Evolutionary conservation across 352 stramenopile species (phyloP), one percentile per base, ranked within the genome.

Genomic region (Phytophthora boehmeriae): DNA sequence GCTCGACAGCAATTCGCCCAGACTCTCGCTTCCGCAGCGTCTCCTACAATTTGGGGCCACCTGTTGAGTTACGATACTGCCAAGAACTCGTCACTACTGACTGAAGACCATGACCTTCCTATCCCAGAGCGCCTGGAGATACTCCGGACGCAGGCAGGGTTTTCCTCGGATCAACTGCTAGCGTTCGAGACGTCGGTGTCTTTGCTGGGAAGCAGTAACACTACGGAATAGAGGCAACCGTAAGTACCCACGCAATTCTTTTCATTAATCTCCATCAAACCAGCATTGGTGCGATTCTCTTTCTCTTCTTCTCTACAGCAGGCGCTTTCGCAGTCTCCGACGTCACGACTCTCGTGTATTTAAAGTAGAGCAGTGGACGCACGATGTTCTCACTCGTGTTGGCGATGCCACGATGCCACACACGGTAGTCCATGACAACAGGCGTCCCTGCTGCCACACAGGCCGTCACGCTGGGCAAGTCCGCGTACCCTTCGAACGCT

Each of bases 391-490:
- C 63, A 16, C 68, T 82, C 23, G 61, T 63, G 52, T 93, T 93
- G 2, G 77, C 74, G 4, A 75, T 43, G 11, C 83, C 83, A 14
- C 83, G 83, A 36, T 93, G 83, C 83, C 83, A 93, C 17, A 91
- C 76, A 20, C 83, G 77, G 38, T 93, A 93, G 75, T 93, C 83
- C 83, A 92, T 93, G 47, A 85, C 35, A 1, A 91, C 42, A 0
- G 82, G 79, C 25, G 78, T 91, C 5, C 82, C 82, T 1, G 79
- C 81, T 19, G 65, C 39, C n/a, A 89, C 76, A 38, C 59, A 69
- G 10, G 78, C 66, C n/a, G 68, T 85, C 34, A 86, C 68, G 62
- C 81, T 89, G 16, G 72, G 59, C 8, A 90, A 47, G 41, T 86
- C 62, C 14, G 46, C 54, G 56, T 90, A 90, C 22, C 64, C 67